Conservation (phyloP, 2,329 filamentous ascomycete species). For the Tolypocladium tropicale region DNA sequence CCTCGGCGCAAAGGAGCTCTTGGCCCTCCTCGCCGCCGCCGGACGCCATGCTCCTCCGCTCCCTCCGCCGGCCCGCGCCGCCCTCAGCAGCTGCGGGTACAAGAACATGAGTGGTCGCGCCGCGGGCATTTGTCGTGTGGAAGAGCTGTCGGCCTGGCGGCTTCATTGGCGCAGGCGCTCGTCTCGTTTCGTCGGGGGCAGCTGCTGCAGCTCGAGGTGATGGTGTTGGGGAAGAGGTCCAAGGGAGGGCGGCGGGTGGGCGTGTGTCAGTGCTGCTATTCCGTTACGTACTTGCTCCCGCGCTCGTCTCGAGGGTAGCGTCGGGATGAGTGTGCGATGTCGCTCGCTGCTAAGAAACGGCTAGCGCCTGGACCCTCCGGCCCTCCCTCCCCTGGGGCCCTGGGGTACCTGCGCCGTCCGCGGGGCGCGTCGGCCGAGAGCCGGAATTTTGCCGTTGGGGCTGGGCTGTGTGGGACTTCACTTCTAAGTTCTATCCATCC, state of each 20-base stretch:
- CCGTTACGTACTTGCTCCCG: not conserved
- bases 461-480: too few species aligned
- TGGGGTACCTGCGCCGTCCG: not conserved
- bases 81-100: conserved; percentile 56
- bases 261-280: not conserved
- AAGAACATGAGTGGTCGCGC: conserved; percentile 53
- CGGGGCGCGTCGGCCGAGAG: not conserved
- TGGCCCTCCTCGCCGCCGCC: conserved; percentile 27
- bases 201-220: not conserved
- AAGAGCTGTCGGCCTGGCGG: not conserved
- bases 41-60: conserved; percentile 28
- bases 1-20: conserved; percentile 39
- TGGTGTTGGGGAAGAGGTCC: not conserved
- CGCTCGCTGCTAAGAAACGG: not conserved
- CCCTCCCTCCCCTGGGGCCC: too few species aligned
- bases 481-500: too few species aligned
- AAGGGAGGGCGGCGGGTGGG: not conserved
- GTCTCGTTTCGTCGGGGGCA: not conserved
- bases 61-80: conserved; percentile 15
- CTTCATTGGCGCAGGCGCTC: not conserved
- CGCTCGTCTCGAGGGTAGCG: not conserved
- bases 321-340: not conserved
- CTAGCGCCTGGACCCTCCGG: not conserved
- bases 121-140: conserved; percentile 46
- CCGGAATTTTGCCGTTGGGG: not conserved